Conservation (phyloP, 2,329 filamentous ascomycete species). For the Aspergillus sp. region DNA sequence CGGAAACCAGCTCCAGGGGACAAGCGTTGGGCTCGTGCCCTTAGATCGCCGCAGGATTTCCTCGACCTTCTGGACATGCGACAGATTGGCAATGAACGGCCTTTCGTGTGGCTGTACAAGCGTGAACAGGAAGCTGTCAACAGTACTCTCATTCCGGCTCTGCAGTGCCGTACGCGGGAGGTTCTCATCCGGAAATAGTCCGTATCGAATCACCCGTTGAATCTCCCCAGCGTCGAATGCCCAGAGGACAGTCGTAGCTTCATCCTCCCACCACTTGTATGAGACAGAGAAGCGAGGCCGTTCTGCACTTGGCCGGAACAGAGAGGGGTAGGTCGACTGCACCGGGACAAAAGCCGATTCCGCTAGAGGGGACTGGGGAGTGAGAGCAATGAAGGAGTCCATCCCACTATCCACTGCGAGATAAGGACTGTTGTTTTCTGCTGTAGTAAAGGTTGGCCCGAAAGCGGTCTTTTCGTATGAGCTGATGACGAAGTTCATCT, state of each 20-base stretch:
- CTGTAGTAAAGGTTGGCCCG: neutral
- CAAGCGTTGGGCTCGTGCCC: conserved; percentile 12
- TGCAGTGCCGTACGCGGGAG: conserved; percentile 29
- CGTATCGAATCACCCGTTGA: conserved; percentile 31
- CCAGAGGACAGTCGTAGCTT: conserved; percentile 32
- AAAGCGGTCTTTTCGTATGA: conserved; percentile 3
- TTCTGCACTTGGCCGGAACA: conserved; percentile 25
- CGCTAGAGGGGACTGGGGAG: neutral
- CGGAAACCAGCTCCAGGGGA: conserved; percentile 34
- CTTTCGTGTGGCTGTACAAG: conserved; percentile 23
- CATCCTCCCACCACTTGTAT: conserved; percentile 39
- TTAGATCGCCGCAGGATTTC: conserved; percentile 31
- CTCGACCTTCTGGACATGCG: conserved; percentile 34
- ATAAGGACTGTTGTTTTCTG: neutral
- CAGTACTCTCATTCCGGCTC: conserved; percentile 24
- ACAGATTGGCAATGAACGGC: conserved; percentile 20
- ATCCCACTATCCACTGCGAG: neutral
- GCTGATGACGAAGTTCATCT: conserved; percentile 2
- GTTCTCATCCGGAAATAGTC: conserved; percentile 29
- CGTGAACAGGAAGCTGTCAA: conserved; percentile 27
- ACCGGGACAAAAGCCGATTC: conserved; percentile 7
- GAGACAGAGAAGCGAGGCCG: conserved; percentile 25
- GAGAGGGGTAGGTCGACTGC: conserved; percentile 19
- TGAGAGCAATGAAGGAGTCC: neutral
- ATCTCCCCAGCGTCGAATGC: conserved; percentile 33